Percentiles rank a stretch among this genome's conserved stretches.
These are phyloP conservation scores for Aspergillus fructus DNA, from an alignment of 2,329 filamentous ascomycete species.

Conservation along the genomic window DNA sequence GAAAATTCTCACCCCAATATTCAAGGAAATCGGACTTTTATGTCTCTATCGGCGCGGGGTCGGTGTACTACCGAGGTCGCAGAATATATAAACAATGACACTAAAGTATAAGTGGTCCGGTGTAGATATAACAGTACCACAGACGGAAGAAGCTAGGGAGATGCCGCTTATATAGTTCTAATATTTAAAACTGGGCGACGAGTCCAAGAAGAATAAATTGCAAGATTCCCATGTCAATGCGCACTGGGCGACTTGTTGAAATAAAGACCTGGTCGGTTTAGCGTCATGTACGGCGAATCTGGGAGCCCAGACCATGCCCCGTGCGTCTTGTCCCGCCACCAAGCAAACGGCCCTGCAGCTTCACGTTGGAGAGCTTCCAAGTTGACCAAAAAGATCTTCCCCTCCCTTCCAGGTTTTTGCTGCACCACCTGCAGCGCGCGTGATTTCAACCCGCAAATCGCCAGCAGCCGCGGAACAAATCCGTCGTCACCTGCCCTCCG, in stretches of 20 bases:
- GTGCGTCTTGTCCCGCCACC: slow-evolving; percentile 6
- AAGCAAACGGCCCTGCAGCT: slow-evolving; percentile 7
- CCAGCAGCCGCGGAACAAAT: slow-evolving; percentile 5
- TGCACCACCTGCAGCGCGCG: slow-evolving; percentile 14
- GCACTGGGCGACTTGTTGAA: slow-evolving; percentile 1
- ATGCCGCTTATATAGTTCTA: too few relatives aligned
- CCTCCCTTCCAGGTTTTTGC: slow-evolving; percentile 4
- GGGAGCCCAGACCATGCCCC: slow-evolving; percentile 2
- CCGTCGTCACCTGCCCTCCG: not conserved
- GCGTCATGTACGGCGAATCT: slow-evolving; percentile 3
- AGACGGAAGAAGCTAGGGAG: too few relatives aligned
- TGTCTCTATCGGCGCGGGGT: too few relatives aligned
- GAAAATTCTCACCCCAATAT: too few relatives aligned
- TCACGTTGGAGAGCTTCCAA: slow-evolving; percentile 2
- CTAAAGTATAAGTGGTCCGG: too few relatives aligned
- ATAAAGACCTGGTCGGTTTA: slow-evolving; percentile 8
- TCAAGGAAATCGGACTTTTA: too few relatives aligned
- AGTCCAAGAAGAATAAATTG: not conserved
- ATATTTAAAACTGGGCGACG: not conserved
- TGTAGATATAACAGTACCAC: too few relatives aligned
- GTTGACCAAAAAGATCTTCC: not conserved
- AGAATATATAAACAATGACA: too few relatives aligned
- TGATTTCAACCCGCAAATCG: slow-evolving; percentile 14
- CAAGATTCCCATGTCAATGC: not conserved
- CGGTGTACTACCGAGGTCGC: too few relatives aligned